A percentile compares a stretch with the other conserved stretches of the same genome.
These are phyloP conservation scores for Dalbergia cochinchinensis DNA, from an alignment of 306 rosid genomes.

Conservation along the genomic window DNA sequence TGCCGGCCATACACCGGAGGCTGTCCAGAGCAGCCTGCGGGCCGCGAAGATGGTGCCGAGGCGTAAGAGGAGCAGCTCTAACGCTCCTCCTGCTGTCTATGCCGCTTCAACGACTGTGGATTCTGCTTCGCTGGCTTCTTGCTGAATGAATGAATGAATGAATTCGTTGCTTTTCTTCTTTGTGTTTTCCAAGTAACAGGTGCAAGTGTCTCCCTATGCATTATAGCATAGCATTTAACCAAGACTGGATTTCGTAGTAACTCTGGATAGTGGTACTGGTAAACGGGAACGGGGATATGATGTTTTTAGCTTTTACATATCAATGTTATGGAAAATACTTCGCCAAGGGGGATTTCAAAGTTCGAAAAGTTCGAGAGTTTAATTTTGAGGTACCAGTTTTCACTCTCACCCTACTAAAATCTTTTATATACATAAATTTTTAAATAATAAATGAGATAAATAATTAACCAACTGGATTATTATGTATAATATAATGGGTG, in stretches of 20 bases:
- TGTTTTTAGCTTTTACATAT: not conserved
- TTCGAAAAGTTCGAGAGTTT: too few relatives aligned
- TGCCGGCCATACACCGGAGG: conserved; percentile 27
- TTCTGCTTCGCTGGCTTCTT: conserved; percentile 56
- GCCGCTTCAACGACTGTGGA: conserved; percentile 46
- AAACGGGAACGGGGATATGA: not conserved
- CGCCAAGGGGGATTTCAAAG: too few relatives aligned
- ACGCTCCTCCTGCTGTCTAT: conserved; percentile 11
- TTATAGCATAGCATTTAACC: not conserved
- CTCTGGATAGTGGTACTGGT: not conserved
- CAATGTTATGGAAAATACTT: not conserved
- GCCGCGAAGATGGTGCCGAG: conserved; percentile 47
- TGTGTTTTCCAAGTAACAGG: not conserved
- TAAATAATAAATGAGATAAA: too few relatives aligned
- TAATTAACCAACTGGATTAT: too few relatives aligned
- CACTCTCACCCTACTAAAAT: too few relatives aligned
- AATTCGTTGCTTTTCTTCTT: not conserved
- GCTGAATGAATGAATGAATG: conserved; percentile 36
- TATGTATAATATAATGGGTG: too few relatives aligned
- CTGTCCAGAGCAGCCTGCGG: not conserved
- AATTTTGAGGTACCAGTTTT: too few relatives aligned
- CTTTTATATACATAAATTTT: too few relatives aligned
- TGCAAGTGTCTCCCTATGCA: not conserved
- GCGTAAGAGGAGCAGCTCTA: conserved; percentile 44
- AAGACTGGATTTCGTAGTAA: not conserved